Base-by-base conservation (phyloP, 2,329 filamentous ascomycete species). In the Fusarium xyrophilum region DNA sequence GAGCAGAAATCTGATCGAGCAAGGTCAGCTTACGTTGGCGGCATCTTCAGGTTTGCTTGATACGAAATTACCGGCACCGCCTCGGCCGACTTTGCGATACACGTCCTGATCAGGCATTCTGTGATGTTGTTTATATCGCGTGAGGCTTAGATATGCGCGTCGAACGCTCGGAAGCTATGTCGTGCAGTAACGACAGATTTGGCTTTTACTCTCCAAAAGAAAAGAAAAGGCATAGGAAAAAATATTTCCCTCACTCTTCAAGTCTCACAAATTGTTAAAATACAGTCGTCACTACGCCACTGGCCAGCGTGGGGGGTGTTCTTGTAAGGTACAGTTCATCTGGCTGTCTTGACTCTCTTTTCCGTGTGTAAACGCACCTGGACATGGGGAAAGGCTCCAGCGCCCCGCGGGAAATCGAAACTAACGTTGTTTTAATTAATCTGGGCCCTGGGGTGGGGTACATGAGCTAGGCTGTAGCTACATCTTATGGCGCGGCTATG, bases 11-110 rank as follows among this genome's bases (percentile, higher is more conserved):
- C n/a, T 25, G 19, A 27, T 32, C 44, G 17, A 17, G 17, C 13
- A n/a, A 43, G n/a, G 27, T 33, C 19, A 28, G 59, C 60, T 66
- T 60, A 75, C 75, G 65, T 77, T 79, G 57, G 75, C 73, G 46
- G 77, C 80, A 32, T 85, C 82, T 30, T 86, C 81, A 28, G 84
- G 76, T 60, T 87, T 82, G 68, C 84, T 81, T 66, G 84, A 82
- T 73, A 83, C 84, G 75, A 85, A 89, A 77, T 91, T 91, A 54
- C 88, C 88, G 9, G 88, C 88, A 51, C 88, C 88, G 56, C 88
- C 88, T 50, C 88, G 85, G 58, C 88, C 88, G 42, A 84, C 81
- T 61, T 82, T 82, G 68, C 81, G 81, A 68, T 84, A 85, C 52
- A 80, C 80, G 70, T 85, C 85, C 60, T 74, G 70, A 38, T 76